Conservation (phyloP, 768 basidiomycete species). For the Podaxis sp. region DNA sequence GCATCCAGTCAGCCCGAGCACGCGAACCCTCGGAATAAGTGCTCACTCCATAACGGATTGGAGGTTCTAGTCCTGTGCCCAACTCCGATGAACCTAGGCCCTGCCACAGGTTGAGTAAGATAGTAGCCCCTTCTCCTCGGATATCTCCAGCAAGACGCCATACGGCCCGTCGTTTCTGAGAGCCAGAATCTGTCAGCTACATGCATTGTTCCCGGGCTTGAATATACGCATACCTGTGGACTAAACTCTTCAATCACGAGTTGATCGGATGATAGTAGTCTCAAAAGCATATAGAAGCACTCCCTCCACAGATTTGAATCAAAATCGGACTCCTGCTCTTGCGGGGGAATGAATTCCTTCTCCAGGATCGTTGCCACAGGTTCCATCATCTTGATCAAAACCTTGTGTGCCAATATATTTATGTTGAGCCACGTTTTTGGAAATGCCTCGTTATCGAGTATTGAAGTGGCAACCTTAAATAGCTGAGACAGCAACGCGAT, state of each 20-base stretch:
- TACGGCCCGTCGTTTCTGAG: constrained; percentile 87
- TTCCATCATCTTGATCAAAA: constrained; percentile 85
- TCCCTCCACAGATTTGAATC: constrained; percentile 78
- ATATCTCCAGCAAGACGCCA: constrained; percentile 97
- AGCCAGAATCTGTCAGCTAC: not conserved
- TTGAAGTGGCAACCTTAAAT: constrained; percentile 77
- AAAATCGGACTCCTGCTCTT: constrained; percentile 61
- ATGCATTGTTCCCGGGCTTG: not conserved
- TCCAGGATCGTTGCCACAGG: constrained; percentile 75
- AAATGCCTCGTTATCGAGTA: constrained; percentile 85
- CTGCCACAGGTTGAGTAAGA: constrained; percentile 80
- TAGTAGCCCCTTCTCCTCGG: constrained; percentile 83
- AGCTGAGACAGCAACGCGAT: constrained; percentile 66
- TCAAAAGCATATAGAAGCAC: constrained; percentile 76
- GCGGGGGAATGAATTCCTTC: constrained; percentile 73
- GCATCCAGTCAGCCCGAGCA: constrained; percentile 7
- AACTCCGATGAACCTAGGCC: constrained; percentile 76
- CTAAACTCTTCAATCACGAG: constrained; percentile 93
- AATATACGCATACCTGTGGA: constrained; percentile 60
- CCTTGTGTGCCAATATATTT: constrained; percentile 82
- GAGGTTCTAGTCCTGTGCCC: constrained; percentile 43
- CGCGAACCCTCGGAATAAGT: too few species aligned
- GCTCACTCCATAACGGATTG: constrained; percentile 69
- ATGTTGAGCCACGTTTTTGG: constrained; percentile 90
- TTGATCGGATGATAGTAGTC: constrained; percentile 84